phyloP scores from a whole-genome alignment of 2,329 filamentous ascomycete species.

The Fusarium xylarioides region DNA sequence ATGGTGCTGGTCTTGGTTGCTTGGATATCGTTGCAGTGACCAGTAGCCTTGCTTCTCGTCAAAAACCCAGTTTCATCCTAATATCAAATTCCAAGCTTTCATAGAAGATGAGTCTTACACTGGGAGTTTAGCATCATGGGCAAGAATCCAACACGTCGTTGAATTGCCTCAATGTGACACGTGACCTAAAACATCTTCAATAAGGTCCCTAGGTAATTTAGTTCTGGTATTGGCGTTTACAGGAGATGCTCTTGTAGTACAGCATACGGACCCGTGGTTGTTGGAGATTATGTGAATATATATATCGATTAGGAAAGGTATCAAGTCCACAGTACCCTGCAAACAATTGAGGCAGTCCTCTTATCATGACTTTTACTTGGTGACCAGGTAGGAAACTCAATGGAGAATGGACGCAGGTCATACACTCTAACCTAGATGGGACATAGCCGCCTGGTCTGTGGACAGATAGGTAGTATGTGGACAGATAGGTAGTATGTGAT shows the following conservation, averaged over 20 bases:
- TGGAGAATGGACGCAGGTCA: conserved; percentile 22
- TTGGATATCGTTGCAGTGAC: background rate
- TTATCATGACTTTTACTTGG: background rate
- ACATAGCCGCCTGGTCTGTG: conserved; percentile 32
- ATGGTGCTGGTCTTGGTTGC: background rate
- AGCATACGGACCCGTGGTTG: background rate
- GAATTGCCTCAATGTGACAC: background rate
- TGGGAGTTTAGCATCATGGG: background rate
- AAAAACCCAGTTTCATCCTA: background rate
- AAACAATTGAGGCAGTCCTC: conserved; percentile 9
- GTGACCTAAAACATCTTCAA: conserved; percentile 3
- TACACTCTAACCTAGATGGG: conserved; percentile 27
- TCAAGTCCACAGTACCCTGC: background rate
- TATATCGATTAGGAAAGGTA: background rate
- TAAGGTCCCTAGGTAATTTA: background rate
- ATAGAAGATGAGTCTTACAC: background rate
- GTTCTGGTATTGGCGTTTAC: background rate
- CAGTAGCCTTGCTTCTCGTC: background rate
- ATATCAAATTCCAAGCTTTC: too few species aligned
- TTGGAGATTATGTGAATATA: background rate
- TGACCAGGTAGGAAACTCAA: conserved; percentile 8
- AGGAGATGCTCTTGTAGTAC: background rate
- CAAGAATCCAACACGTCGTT: background rate
- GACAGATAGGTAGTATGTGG: too few species aligned
- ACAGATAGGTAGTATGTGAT: background rate